Conservation (phyloP, 2,329 filamentous ascomycete species). For the Diaporthe ilicicola region DNA sequence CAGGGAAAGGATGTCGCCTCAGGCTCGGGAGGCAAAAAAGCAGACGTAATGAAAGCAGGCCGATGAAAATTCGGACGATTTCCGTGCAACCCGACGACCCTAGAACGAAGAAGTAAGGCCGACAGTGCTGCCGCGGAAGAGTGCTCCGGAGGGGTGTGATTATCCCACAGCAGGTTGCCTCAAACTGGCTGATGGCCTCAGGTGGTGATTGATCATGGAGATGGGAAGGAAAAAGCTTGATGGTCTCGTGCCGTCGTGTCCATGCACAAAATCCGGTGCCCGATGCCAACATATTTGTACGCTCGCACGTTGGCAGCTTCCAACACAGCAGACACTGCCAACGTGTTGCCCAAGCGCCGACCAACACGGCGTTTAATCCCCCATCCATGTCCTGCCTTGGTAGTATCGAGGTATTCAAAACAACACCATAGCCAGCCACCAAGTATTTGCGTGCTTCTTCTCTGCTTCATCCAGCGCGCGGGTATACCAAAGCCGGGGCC, state of each 20-base stretch:
- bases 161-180: not conserved
- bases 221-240: not conserved
- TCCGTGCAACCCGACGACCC: not conserved
- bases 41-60: not conserved
- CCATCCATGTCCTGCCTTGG: not conserved
- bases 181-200: not conserved
- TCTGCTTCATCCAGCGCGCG: slow-evolving; percentile 22
- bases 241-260: not conserved
- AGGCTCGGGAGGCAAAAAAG: not conserved
- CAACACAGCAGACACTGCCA: not conserved
- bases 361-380: not conserved
- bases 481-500: not conserved
- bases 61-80: not conserved
- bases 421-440: not conserved
- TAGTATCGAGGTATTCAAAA: not conserved
- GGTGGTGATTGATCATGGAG: not conserved
- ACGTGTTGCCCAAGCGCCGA: slow-evolving; percentile 12
- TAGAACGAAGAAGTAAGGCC: not conserved
- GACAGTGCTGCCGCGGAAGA: not conserved
- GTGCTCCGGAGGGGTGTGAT: not conserved
- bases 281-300: slow-evolving; percentile 21
- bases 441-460: not conserved
- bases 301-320: not conserved
- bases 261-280: not conserved
- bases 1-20: not conserved